Base-by-base conservation (phyloP, 192 early-diverging fungal genomes). In the Dissophora globulifera region DNA sequence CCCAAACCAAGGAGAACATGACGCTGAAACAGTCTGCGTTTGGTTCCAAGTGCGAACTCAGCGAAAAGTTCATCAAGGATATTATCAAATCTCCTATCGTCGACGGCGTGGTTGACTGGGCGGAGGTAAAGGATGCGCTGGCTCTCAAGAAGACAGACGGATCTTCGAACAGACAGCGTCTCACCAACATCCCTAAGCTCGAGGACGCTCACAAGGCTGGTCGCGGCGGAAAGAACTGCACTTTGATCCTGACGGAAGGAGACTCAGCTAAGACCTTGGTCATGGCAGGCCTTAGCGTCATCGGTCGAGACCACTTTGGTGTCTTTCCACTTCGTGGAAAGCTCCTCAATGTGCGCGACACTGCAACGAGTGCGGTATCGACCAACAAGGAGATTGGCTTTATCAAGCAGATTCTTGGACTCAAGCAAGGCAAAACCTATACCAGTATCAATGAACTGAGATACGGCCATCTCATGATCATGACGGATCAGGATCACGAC, bases 401-500 rank as follows among this genome's bases (percentile, higher is more conserved):
- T 52, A 90, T 99, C 69, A 99, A 98, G 69, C 79, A 92, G 72
- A 99, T 99, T 69, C 86, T 99, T 43, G 96, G 96, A 32, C 80
- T 99, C 30, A 90, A 96, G 82, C 94, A 96, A 47, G 91, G 88
- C 50, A 87, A 86, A 60, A 86, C 83, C 16, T 99, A 99, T 74
- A 83, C 84, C 26, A 86, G 84, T 35, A 78, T 85, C 0, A 81
- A 91, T 23, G 83, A 90, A 27, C 81, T 99, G 79, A 87, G 97
- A 51, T 99, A 99, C 75, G 97, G 96, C 0, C 89, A 92, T 52
- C 82, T 99, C 13, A 97, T 99, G 90, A 96, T 98, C 55, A 99
- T 99, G 97, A 93, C 96, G 4, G 97, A 99, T 90, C 97, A 97
- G 87, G 95, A 96, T 86, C 91, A 95, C 54, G 95, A 97, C 65